phyloP scores from a whole-genome alignment of 1,284 basidiomycete species.

The Puccinia coronata region DNA sequence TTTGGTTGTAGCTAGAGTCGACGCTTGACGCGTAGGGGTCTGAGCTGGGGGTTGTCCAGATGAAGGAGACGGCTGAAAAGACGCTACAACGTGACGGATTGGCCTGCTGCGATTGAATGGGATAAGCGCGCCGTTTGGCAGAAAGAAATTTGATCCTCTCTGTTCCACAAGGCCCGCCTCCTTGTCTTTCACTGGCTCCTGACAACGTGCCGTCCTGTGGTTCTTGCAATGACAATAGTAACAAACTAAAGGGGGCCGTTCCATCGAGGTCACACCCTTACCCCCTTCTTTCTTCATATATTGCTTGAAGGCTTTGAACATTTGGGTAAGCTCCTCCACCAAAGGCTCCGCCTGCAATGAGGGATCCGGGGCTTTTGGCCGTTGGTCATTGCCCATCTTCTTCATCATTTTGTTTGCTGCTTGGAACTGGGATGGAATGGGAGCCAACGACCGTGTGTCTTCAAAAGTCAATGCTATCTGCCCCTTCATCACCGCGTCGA shows the following conservation, averaged over 20 bases:
- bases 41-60: too few species aligned
- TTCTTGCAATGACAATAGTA: neutral
- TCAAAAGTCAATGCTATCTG: neutral
- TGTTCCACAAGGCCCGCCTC: too few species aligned
- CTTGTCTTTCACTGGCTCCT: neutral
- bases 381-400: neutral
- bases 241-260: too few species aligned
- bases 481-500: neutral
- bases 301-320: neutral
- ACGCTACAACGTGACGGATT: neutral
- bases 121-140: neutral
- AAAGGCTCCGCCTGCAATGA: too few species aligned
- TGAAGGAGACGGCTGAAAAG: too few species aligned
- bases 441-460: neutral
- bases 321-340: neutral
- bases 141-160: neutral
- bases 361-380: neutral
- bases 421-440: neutral
- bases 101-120: neutral
- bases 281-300: neutral
- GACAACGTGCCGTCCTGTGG: neutral
- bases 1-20: too few species aligned
- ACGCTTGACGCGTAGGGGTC: too few species aligned
- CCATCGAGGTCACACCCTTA: too few species aligned
- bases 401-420: neutral